Percentiles rank a stretch among this genome's conserved stretches.
Conservation (phyloP, 2,329 filamentous ascomycete genomes). For the Xylogone sp. region DNA sequence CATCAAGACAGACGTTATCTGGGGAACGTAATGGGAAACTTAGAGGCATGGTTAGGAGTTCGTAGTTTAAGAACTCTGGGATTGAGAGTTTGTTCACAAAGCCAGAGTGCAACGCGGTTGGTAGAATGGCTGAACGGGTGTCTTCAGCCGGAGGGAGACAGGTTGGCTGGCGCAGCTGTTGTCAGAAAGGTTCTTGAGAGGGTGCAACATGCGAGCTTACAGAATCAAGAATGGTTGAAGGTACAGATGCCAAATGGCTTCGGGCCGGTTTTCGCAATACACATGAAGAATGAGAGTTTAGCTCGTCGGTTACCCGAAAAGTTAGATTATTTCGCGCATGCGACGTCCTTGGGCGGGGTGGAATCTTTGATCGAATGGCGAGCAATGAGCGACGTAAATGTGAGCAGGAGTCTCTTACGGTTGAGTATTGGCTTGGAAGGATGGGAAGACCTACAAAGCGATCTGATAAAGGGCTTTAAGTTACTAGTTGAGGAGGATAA, state of each 20-base stretch:
- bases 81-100: background rate
- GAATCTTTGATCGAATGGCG: background rate
- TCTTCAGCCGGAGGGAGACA: too few species aligned
- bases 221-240: background rate
- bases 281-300: background rate
- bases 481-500: too few species aligned
- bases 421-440: background rate
- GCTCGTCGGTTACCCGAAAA: background rate
- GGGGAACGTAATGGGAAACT: conserved; percentile 31
- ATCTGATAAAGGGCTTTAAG: background rate
- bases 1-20: background rate
- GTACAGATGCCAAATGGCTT: background rate
- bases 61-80: background rate
- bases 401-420: background rate
- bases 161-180: too few species aligned
- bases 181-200: background rate
- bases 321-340: background rate
- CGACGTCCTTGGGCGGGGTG: background rate
- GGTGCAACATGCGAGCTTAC: background rate
- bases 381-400: background rate
- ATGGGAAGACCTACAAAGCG: background rate
- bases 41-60: conserved; percentile 25
- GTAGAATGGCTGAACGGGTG: conserved; percentile 16
- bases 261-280: background rate
- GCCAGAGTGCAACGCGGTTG: conserved; percentile 34